Percentiles rank a stretch among this genome's conserved stretches.
Evolutionary conservation across 1,284 basidiomycete species (phyloP).

Genomic region (Ustanciosporium gigantosporum): DNA sequence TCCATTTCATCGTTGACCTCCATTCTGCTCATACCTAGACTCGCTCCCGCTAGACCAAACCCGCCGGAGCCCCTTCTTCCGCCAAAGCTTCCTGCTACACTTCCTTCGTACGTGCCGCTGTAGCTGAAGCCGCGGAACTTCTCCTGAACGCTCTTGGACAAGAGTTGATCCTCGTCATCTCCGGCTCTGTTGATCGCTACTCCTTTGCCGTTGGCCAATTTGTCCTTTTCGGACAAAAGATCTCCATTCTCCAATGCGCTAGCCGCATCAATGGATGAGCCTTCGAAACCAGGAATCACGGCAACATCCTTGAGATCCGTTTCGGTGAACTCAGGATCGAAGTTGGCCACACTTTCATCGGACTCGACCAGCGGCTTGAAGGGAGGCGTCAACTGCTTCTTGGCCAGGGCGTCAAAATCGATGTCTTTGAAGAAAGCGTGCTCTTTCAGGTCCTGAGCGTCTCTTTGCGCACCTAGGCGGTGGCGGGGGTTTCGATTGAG

Average conservation of each 20-base stretch:
- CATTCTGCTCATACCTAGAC: slow-evolving; percentile 51
- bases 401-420: slow-evolving; percentile 67
- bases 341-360: slow-evolving; percentile 95
- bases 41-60: slow-evolving; percentile 40
- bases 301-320: slow-evolving; percentile 69
- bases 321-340: slow-evolving; percentile 95
- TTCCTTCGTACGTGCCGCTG: slow-evolving; percentile 55
- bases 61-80: slow-evolving; percentile 36
- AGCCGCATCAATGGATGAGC: slow-evolving; percentile 22
- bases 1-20: slow-evolving; percentile 36
- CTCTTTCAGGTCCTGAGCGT: slow-evolving; percentile 91
- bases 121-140: slow-evolving; percentile 60
- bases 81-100: slow-evolving; percentile 44
- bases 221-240: slow-evolving; percentile 5
- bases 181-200: slow-evolving; percentile 32
- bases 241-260: slow-evolving; percentile 21
- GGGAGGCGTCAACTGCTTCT: slow-evolving; percentile 90
- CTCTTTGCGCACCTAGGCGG: slow-evolving; percentile 85
- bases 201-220: slow-evolving; percentile 21
- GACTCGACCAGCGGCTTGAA: slow-evolving; percentile 98
- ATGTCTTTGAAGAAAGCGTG: slow-evolving; percentile 92
- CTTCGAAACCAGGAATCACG: slow-evolving; percentile 50
- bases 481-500: slow-evolving; percentile 97
- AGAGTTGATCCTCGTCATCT: slow-evolving; percentile 40
- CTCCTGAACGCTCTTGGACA: slow-evolving; percentile 56